Evolutionary conservation across 2,329 filamentous ascomycete species (phyloP), one percentile per base, ranked within the genome.

Genomic region (Cladorrhinum sp.): DNA sequence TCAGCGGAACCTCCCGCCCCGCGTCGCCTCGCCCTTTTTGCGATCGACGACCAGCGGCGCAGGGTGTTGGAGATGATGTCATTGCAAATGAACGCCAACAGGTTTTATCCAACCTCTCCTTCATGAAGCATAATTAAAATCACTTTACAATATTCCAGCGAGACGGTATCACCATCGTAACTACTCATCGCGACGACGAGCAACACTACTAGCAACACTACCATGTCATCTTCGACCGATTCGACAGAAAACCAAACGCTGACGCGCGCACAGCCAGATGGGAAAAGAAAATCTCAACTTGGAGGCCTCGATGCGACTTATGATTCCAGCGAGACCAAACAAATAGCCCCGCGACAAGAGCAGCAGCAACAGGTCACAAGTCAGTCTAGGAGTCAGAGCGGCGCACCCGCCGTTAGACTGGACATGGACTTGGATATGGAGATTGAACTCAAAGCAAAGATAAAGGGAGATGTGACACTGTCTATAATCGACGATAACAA

Each of bases 401-500:
- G 66, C n/a, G 66, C 63, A 2, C 67, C 61, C 3, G 65, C 67
- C 1, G 58, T 68, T 9, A 62, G 63, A 51, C 55, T 68, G 10
- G 66, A 68, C 45, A 66, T 69, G 65, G 53, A 69, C 38, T 27
- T 68, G 29, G 67, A 68, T 13, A n/a, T 69, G n/a, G 63, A 69
- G 6, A 23, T 69, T 13, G 58, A 63, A n/a, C 60, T 68, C 24
- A 63, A 65, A 25, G 66, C 64, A 2, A 68, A 65, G 32, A 67
- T 69, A 6, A 58, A 67, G 41, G 67, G 65, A 4, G 41, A 64
- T 22, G 20, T 69, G 29, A 66, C 62, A 23, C 50, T 66, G 23
- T 51, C 62, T 2, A 65, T 68, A 9, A 48, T 68, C 64, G 20
- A 41, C 12, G 52, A 25, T 25, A 38, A 55, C 16, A 55, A 45